Evolutionary conservation across 2,329 filamentous ascomycete species (phyloP), one percentile per base, ranked within the genome.

Genomic region (Metarhizium humberi): DNA sequence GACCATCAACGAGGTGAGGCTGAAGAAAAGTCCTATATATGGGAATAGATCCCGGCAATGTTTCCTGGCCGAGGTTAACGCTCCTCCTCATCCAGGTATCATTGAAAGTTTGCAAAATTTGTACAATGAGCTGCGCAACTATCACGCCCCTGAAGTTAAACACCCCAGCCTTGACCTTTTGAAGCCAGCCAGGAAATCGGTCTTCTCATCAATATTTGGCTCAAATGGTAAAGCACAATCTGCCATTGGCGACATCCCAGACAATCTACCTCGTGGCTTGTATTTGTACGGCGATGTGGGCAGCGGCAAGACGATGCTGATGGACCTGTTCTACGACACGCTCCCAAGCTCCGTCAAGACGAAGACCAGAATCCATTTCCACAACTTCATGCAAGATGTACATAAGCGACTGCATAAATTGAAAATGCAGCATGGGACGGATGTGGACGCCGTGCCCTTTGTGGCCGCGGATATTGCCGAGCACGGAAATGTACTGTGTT

Each of bases 381-480:
- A 97, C 76, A 96, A 96, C 70, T 99, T 99, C 76, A 99, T 99
- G 94, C 94, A 97, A 71, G 89, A 95, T 70, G 87, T 97, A 51
- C 94, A 99, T 74, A 90, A 87, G 70, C 81, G 92, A 58, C 75
- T 97, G 64, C 94, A 97, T 75, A 84, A 84, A 67, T 86, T 95
- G 73, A 96, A 96, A 75, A 87, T 94, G 80, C 75, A 85, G 63
- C 83, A 95, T 69, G 94, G 94, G 34, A 91, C 85, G 67, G 91
- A 96, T 62, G 80, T 96, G 43, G 94, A 99, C 70, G 90, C 84
- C 0, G 82, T 97, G 48, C 92, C 92, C 0, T 94, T 95, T 67
- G 87, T 97, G 18, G 92, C 92, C 2, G 94, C 92, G n/a, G 87
- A 94, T 66, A 94, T 99, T 67, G 94, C 94, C 6, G 84, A 90